Evolutionary conservation across 768 basidiomycete species (phyloP), one percentile per base, ranked within the genome.

Genomic region (Candolleomyces efflorescens): DNA sequence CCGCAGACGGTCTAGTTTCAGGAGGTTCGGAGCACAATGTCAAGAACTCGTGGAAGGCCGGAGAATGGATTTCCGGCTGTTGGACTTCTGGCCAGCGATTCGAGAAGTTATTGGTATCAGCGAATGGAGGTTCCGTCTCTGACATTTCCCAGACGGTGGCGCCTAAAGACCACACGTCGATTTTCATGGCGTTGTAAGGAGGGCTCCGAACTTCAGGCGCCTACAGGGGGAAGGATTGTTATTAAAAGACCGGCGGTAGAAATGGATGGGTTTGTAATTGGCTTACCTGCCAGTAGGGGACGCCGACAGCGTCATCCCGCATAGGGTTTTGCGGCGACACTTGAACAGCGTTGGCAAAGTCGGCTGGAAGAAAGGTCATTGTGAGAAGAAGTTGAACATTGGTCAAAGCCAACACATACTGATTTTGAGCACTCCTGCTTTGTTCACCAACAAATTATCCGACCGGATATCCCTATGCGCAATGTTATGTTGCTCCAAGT

Each of bases 121-220:
- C 76, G 65, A 92, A 92, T 0, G 90, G 90, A 4, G 90, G 90
- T 53, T 82, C 76, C 5, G 84, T 82, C 65, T 92, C 81, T 1
- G 87, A 87, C 71, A 89, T 79, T 66, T 92, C 90, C 90, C 90
- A 92, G 0, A 89, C 79, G 0, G 90, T 92, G 0, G 90, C 90
- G 1, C 90, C 90, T 5, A 91, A 74, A 0, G 89, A 90, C 89
- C 89, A 92, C 0, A 87, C 76, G 59, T 92, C 90, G 47, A 90
- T 83, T 67, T 86, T 86, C 44, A 90, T 78, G 1, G 84, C 81
- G 63, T 92, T 78, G 64, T 92, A 92, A 0, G 84, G 74, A 11
- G 86, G 85, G 52, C 86, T 88, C 73, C 89, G 81, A 62, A 91
- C 78, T 73, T 92, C 90, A 24, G 91, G 90, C 22, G 90, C 32